phyloP scores from a whole-genome alignment of 805 yeast species.

The Torulaspora franciscae region DNA sequence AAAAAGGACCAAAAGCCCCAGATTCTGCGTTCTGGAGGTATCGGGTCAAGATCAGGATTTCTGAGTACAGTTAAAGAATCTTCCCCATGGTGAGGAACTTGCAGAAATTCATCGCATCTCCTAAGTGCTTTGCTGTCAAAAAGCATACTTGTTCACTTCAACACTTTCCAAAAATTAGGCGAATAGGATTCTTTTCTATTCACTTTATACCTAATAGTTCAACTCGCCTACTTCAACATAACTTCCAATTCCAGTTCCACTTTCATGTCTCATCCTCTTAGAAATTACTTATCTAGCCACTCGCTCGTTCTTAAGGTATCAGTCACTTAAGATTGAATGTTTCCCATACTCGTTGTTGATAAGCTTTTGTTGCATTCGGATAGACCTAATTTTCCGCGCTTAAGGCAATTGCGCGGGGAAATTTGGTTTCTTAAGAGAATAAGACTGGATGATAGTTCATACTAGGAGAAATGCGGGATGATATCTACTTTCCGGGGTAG shows the following conservation, averaged over 20 bases:
- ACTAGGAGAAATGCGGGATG: not conserved
- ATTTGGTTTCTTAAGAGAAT: not conserved
- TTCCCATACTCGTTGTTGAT: not conserved
- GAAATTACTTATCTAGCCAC: not conserved
- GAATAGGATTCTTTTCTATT: not conserved
- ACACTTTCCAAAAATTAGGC: not conserved
- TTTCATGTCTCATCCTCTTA: not conserved
- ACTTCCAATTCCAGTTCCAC: not conserved
- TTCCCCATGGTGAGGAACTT: slow-evolving; percentile 23
- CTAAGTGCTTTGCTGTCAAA: slow-evolving; percentile 1
- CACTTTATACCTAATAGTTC: not conserved
- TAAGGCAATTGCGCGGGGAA: slow-evolving; percentile 1
- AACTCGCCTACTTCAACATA: not conserved
- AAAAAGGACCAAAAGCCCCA: slow-evolving; percentile 38
- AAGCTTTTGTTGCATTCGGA: not conserved
- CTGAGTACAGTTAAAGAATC: slow-evolving; percentile 22
- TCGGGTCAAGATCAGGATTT: slow-evolving; percentile 40
- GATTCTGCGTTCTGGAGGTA: slow-evolving; percentile 36
- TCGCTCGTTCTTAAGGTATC: slow-evolving; percentile 1
- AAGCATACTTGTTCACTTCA: slow-evolving; percentile 1
- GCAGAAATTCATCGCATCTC: slow-evolving; percentile 1
- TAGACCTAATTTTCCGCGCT: slow-evolving; percentile 1
- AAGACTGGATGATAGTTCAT: not conserved
- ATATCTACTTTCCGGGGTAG: not conserved
- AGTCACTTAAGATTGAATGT: not conserved